Evolutionary conservation across 2,329 filamentous ascomycete species (phyloP).

Genomic region (Fusarium albosuccineum): DNA sequence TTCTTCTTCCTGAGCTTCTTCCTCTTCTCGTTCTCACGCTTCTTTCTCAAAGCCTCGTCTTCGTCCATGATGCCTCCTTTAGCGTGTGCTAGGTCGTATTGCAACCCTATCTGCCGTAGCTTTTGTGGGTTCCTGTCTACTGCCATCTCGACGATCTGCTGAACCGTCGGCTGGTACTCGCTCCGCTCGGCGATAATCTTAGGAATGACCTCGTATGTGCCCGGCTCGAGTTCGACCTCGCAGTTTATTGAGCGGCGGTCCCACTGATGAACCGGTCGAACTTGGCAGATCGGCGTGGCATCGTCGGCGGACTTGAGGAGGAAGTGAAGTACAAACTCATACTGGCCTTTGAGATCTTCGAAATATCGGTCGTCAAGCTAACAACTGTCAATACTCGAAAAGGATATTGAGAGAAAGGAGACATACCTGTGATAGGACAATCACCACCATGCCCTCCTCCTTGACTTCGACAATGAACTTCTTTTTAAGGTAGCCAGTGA

Average conservation of each 20-base stretch:
- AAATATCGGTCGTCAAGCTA: slow-evolving; percentile 63
- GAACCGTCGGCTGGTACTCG: slow-evolving; percentile 61
- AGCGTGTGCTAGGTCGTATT: slow-evolving; percentile 72
- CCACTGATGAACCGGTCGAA: slow-evolving; percentile 44
- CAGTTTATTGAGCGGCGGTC: slow-evolving; percentile 75
- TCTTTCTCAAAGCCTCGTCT: slow-evolving; percentile 54
- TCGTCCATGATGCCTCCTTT: slow-evolving; percentile 68
- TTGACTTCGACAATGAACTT: slow-evolving; percentile 60
- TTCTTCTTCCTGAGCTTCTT: slow-evolving; percentile 43
- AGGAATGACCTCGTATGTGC: slow-evolving; percentile 76
- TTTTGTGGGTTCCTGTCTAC: slow-evolving; percentile 70
- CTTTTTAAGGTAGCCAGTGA: slow-evolving; percentile 59
- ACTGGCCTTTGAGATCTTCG: slow-evolving; percentile 59
- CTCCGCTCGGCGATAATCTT: slow-evolving; percentile 71
- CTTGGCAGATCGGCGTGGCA: slow-evolving; percentile 39
- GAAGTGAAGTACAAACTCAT: slow-evolving; percentile 58
- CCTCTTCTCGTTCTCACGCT: slow-evolving; percentile 44
- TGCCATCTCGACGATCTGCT: slow-evolving; percentile 68
- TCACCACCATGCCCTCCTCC: slow-evolving; percentile 56
- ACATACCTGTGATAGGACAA: slow-evolving; percentile 57
- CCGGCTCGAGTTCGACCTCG: slow-evolving; percentile 78
- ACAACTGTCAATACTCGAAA: slow-evolving; percentile 14
- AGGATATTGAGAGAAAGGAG: no score
- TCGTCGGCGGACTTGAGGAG: slow-evolving; percentile 49
- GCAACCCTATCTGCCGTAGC: slow-evolving; percentile 69